phyloP scores from a whole-genome alignment of 2,329 filamentous ascomycete genomes.

The Pleomassaria siparia region DNA sequence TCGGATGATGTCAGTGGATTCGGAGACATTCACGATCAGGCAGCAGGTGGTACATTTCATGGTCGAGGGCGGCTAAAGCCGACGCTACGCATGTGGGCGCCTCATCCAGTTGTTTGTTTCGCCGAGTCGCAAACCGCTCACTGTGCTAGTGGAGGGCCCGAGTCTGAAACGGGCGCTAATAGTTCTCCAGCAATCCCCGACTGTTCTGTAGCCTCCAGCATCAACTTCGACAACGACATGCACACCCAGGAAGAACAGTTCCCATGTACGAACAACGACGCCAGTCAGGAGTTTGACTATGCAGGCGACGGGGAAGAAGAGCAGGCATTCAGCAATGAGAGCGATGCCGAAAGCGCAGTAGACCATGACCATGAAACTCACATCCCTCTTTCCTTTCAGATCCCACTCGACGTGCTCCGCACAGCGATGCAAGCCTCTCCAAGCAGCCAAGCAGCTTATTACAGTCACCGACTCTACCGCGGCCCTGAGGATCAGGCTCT shows the following conservation, averaged over 20 bases:
- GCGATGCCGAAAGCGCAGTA: constrained; percentile 6
- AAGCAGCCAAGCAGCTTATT: constrained; percentile 51
- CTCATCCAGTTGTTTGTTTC: constrained; percentile 6
- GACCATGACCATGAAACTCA: constrained; percentile 21
- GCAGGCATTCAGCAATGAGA: not conserved
- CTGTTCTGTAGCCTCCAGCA: not conserved
- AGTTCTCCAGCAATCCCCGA: not conserved
- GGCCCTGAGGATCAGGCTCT: constrained; percentile 57
- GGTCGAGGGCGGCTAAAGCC: not conserved
- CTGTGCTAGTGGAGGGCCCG: too few species aligned
- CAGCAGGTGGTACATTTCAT: not conserved
- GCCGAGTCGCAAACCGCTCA: not conserved
- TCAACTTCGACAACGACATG: not conserved
- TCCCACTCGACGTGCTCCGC: constrained; percentile 29
- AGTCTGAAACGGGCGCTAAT: not conserved
- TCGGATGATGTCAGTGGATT: not conserved
- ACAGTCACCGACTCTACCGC: constrained; percentile 69
- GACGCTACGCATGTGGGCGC: constrained; percentile 8
- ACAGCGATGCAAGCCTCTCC: constrained; percentile 33
- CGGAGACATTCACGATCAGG: not conserved
- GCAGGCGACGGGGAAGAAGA: constrained; percentile 5
- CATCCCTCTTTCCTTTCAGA: constrained; percentile 33
- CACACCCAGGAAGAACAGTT: not conserved
- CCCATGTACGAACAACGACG: not conserved
- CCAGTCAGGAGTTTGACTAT: constrained; percentile 4